phyloP scores from a whole-genome alignment of 1,284 basidiomycete genomes.

The Ganoderma resinaceum region DNA sequence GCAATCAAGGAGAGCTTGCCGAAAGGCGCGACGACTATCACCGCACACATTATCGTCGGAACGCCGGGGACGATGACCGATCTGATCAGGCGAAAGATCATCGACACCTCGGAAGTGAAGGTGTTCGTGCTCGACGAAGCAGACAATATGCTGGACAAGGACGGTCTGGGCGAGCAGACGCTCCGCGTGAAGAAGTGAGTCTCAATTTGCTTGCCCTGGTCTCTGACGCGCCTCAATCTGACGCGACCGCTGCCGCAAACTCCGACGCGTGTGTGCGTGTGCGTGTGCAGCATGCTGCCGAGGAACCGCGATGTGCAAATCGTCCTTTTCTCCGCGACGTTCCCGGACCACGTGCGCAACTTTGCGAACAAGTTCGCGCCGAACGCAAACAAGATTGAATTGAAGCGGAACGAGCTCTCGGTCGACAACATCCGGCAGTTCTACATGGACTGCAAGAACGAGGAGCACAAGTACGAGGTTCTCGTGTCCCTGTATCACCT shows the following conservation, averaged over 20 bases:
- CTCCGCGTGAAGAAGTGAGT: slow-evolving; percentile 92
- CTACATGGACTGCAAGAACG: slow-evolving; percentile 93
- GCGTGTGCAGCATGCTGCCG: slow-evolving; percentile 65
- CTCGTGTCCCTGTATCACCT: slow-evolving; percentile 91
- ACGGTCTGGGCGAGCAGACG: slow-evolving; percentile 97
- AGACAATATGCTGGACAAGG: slow-evolving; percentile 98
- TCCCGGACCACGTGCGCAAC: slow-evolving; percentile 90
- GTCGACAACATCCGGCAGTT: slow-evolving; percentile 98
- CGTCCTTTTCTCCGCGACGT: slow-evolving; percentile 98
- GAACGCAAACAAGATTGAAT: slow-evolving; percentile 94
- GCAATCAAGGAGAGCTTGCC: slow-evolving; percentile 91
- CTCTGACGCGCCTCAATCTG: slow-evolving; percentile 14
- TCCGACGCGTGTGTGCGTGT: slow-evolving; percentile 3
- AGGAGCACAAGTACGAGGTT: slow-evolving; percentile 96
- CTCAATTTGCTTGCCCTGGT: not conserved
- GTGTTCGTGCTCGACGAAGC: slow-evolving; percentile 99
- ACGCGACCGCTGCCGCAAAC: slow-evolving; percentile 3
- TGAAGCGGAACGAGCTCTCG: slow-evolving; percentile 93
- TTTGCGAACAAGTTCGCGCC: slow-evolving; percentile 96
- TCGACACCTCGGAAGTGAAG: slow-evolving; percentile 85
- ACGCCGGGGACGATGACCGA: slow-evolving; percentile 97
- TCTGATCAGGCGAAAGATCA: slow-evolving; percentile 75
- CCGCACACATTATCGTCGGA: slow-evolving; percentile 93
- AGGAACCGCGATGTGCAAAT: slow-evolving; percentile 74
- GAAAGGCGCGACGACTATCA: slow-evolving; percentile 72